Base-by-base conservation (phyloP, 768 basidiomycete species). In the Brasilioporus rufonigricans region DNA sequence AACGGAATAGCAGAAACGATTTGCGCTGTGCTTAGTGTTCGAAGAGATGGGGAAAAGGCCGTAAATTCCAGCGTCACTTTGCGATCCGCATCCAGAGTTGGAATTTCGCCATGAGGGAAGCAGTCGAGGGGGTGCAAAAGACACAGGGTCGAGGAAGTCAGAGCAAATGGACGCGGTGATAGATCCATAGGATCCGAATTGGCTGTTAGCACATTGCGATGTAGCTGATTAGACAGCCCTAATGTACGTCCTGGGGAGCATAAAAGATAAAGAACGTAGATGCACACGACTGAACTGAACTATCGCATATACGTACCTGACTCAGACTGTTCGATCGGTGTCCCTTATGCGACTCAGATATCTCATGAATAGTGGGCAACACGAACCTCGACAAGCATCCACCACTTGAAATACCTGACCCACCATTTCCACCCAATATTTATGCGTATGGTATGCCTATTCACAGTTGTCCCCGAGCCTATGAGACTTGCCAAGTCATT, bases 1-100 rank as follows among this genome's bases (percentile, higher is more conserved):
- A 80, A 80, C 5, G 81, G 79, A 5, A 80, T 49, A 4, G 76
- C 65, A 50, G 77, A 77, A 27, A 79, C 55, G 32, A 78, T 60
- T 59, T 76, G 79, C 3, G 68, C 52, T 3, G 66, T 59, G 35
- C 74, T 73, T 40, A 77, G 60, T 26, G 70, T 65, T 6, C 66
- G 50, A 43, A 78, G 58, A 29, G 65, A 66, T 0, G 73, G 55
- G 10, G 75, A 69, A 51, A 80, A 71, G 7, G 77, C 69, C 5
- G 72, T 76, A 44, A 77, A 73, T 50, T 74, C 69, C 46, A 77
- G 46, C 14, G 48, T 63, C n/a, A 46, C 53, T 21, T 58, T 60
- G 35, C 60, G 53, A 24, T 66, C 69, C 14, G 52, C 44, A 5
- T 49, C 31, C 12, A 68, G 52, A 16, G 59, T 41, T 8, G 59